Evolutionary conservation across 2,329 filamentous ascomycete genomes (phyloP).

Genomic region (Alternaria hordeiaustralica): DNA sequence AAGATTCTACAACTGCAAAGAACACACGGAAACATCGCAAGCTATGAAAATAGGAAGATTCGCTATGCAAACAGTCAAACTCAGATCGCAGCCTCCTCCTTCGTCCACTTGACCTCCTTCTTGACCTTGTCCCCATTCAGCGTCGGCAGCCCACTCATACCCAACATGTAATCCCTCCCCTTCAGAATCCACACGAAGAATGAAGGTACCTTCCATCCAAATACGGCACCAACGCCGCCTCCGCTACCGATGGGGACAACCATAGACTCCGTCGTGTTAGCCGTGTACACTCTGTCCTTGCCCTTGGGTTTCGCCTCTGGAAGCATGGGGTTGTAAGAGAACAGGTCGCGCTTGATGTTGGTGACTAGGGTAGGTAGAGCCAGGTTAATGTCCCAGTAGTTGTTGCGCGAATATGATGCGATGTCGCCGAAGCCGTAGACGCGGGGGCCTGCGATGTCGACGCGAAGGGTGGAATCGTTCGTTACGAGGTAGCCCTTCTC

Average conservation of each 20-base stretch:
- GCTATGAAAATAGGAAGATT: neutral
- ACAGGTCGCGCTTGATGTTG: constrained; percentile 58
- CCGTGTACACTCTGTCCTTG: constrained; percentile 32
- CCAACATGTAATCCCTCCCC: constrained; percentile 49
- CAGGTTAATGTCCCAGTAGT: constrained; percentile 50
- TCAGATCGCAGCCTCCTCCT: constrained; percentile 31
- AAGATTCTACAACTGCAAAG: neutral
- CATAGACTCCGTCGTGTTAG: constrained; percentile 31
- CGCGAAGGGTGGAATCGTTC: constrained; percentile 54
- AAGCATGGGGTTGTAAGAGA: constrained; percentile 31
- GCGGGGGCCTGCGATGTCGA: constrained; percentile 52
- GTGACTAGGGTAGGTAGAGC: constrained; percentile 50
- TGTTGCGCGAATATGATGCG: constrained; percentile 51
- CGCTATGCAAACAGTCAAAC: neutral
- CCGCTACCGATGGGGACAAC: constrained; percentile 41
- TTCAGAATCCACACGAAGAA: constrained; percentile 51
- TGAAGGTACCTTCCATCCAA: constrained; percentile 49
- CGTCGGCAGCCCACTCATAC: constrained; percentile 20
- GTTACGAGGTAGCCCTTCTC: constrained; percentile 57
- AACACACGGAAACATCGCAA: neutral
- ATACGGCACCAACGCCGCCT: constrained; percentile 44
- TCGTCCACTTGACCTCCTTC: constrained; percentile 36
- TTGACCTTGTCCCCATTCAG: constrained; percentile 26
- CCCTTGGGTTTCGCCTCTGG: constrained; percentile 33
- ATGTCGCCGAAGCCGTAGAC: constrained; percentile 60